Evolutionary conservation across 2,329 filamentous ascomycete genomes (phyloP), one percentile per base, ranked within the genome.

Genomic region (Apiospora sp.): DNA sequence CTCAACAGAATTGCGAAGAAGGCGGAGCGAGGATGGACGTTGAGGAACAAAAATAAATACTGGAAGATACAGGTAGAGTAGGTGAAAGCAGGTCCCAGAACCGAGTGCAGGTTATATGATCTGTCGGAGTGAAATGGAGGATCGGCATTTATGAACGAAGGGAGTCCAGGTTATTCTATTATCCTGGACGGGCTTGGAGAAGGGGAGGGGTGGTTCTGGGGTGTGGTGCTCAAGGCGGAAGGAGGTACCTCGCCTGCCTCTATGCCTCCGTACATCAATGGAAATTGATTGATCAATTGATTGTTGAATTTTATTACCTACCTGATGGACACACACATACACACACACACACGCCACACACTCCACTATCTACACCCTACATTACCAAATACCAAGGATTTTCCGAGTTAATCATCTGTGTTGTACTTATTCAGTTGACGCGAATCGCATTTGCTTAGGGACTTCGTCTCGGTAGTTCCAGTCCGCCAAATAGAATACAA

Each of bases 161-260:
- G 19, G 34, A 41, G 34, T 12, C 54, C 14, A 61, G 27, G 30
- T 22, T 61, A 4, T 41, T 64, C 41, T 41, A 19, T 41, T 41
- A 41, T 64, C 34, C 58, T 41, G 34, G 34, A 64, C 19, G 44
- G 16, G 7, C 30, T 37, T 61, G 30, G 30, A 30, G 30, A 34
- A 41, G 34, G 34, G 34, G 16, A 8, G 16, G 16, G 14, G 27
- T 30, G 24, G 8, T 41, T 41, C 37, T 41, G 14, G 27, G 7
- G 27, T 22, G 58, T 64, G 30, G 34, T 64, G 58, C 58, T 41
- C 34, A 34, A 64, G 58, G 58, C 58, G 58, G 58, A 64, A 64
- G 58, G 58, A 64, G 58, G 34, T 64, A 41, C 58, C 34, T 41
- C 58, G 16, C 19, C 34, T 64, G 4, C 30, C 34, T 41, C 34